These are phyloP conservation scores for Xenoacremonium recifei DNA, from an alignment of 2,329 filamentous ascomycete genomes.

Conservation along the genomic window DNA sequence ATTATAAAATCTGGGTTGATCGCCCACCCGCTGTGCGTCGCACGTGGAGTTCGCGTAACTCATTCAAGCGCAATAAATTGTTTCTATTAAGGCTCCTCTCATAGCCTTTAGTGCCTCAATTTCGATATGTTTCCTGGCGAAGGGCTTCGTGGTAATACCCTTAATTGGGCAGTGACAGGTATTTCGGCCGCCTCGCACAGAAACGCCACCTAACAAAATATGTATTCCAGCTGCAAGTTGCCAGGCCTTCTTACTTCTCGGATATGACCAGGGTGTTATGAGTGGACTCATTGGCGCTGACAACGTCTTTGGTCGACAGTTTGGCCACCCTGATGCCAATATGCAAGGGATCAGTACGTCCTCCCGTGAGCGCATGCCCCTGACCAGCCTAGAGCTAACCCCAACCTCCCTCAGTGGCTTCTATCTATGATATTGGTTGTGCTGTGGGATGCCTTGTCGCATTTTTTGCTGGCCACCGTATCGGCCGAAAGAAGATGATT, in stretches of 20 bases:
- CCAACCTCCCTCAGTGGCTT: slow-evolving; percentile 15
- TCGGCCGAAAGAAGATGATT: slow-evolving; percentile 42
- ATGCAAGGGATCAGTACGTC: slow-evolving; percentile 33
- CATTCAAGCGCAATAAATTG: too few relatives aligned
- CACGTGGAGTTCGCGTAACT: too few relatives aligned
- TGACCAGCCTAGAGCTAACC: background rate
- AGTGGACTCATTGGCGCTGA: slow-evolving; percentile 35
- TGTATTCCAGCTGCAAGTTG: background rate
- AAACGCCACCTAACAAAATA: background rate
- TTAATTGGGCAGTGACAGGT: background rate
- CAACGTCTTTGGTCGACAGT: slow-evolving; percentile 38
- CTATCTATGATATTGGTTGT: slow-evolving; percentile 35
- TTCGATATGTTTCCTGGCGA: too few relatives aligned
- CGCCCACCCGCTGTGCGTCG: too few relatives aligned
- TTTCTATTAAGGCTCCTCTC: too few relatives aligned
- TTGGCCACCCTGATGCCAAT: slow-evolving; percentile 33
- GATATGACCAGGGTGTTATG: slow-evolving; percentile 27
- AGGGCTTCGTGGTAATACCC: background rate
- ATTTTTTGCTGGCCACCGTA: slow-evolving; percentile 37
- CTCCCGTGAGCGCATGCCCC: too few relatives aligned
- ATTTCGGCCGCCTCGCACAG: background rate
- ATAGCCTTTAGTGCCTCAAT: too few relatives aligned
- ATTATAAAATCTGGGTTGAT: too few relatives aligned
- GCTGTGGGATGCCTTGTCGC: slow-evolving; percentile 28
- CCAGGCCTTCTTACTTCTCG: slow-evolving; percentile 2